These are phyloP conservation scores for Gossypium schwendimanii DNA, from an alignment of 441 rosid species.

Conservation along the genomic window DNA sequence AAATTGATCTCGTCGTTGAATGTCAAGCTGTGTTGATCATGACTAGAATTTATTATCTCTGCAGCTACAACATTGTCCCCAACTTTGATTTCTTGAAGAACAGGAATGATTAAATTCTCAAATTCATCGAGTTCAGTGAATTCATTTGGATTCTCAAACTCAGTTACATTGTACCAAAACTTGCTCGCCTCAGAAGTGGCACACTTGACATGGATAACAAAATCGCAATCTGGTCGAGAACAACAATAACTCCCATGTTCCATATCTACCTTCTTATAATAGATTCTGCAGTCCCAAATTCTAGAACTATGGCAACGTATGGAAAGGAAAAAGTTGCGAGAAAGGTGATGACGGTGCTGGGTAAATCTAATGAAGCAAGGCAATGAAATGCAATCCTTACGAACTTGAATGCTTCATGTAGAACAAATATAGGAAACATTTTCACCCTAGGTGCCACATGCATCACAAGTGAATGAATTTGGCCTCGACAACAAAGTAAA, in stretches of 20 bases:
- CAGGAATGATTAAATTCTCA: not conserved
- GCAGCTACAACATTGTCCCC: not conserved
- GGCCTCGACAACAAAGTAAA: too few relatives aligned
- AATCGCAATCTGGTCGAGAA: too few relatives aligned
- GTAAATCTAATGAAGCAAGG: not conserved
- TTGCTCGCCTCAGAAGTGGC: not conserved
- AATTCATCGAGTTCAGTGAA: not conserved
- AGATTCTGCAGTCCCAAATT: too few relatives aligned
- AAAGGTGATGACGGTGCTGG: slow-evolving; percentile 13
- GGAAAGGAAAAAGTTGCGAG: not conserved
- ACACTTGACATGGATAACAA: slow-evolving; percentile 6
- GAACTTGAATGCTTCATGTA: slow-evolving; percentile 3
- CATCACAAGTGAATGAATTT: slow-evolving; percentile 9
- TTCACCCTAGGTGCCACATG: not conserved
- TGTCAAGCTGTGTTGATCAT: not conserved
- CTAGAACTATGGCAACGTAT: not conserved
- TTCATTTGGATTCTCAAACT: not conserved
- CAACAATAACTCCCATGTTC: slow-evolving; percentile 10
- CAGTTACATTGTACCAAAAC: not conserved
- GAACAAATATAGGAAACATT: not conserved
- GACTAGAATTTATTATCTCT: too few relatives aligned
- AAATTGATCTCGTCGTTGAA: not conserved
- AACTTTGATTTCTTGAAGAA: not conserved
- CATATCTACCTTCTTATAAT: too few relatives aligned
- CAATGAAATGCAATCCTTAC: slow-evolving; percentile 10